phyloP scores from a whole-genome alignment of 352 stramenopile species.

The Globisporangium okanoganense region DNA sequence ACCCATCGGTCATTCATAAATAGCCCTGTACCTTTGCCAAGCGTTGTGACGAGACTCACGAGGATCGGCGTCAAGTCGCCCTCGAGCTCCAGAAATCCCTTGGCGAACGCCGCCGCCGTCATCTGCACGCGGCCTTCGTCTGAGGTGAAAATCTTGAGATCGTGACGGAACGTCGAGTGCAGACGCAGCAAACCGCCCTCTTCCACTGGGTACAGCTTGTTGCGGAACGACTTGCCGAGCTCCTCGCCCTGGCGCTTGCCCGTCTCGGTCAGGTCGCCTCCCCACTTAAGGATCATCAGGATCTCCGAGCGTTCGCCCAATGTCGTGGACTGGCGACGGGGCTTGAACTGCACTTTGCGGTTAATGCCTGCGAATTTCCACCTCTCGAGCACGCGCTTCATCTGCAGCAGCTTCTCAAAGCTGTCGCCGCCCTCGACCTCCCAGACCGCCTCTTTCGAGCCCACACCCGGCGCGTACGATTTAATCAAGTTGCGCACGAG shows the following conservation, averaged over 20 bases:
- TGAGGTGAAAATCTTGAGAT: slow-evolving; percentile 99
- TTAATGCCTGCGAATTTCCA: slow-evolving; percentile 98
- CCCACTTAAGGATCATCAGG: slow-evolving; percentile 99
- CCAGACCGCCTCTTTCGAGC: slow-evolving; percentile 83
- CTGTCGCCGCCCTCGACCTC: slow-evolving; percentile 82
- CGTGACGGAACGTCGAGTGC: slow-evolving; percentile 99
- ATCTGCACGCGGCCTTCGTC: slow-evolving; percentile 99
- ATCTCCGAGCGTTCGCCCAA: slow-evolving; percentile 84
- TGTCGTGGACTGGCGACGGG: slow-evolving; percentile 42
- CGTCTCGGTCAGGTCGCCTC: slow-evolving; percentile 97
- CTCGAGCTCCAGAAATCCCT: slow-evolving; percentile 98
- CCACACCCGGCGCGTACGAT: slow-evolving; percentile 69
- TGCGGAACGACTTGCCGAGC: slow-evolving; percentile 92
- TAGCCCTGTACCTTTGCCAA: slow-evolving; percentile 60
- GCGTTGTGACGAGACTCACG: slow-evolving; percentile 91
- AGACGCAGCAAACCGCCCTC: slow-evolving; percentile 95
- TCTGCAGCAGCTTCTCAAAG: slow-evolving; percentile 93
- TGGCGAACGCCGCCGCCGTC: slow-evolving; percentile 99
- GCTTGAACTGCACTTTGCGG: slow-evolving; percentile 93
- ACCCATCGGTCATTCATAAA: neutral
- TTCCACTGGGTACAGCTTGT: slow-evolving; percentile 86
- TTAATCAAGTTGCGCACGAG: slow-evolving; percentile 81
- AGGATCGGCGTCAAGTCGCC: slow-evolving; percentile 99
- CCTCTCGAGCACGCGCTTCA: slow-evolving; percentile 95
- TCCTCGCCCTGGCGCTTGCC: slow-evolving; percentile 95